Conservation (phyloP, 805 yeast genomes). For the Helenozyma baotianmanensis region DNA sequence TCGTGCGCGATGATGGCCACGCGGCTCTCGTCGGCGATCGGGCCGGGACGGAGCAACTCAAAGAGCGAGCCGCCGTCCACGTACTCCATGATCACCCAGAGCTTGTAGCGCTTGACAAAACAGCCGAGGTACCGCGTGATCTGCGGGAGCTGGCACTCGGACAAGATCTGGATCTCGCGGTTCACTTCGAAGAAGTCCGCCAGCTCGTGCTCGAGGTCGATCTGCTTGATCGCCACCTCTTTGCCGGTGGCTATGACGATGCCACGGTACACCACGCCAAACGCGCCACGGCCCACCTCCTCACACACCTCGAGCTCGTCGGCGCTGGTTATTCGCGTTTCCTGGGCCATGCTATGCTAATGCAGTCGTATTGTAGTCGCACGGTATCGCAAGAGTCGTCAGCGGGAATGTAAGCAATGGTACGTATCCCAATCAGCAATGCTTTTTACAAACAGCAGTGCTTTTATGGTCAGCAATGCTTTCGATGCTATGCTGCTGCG, state of each 20-base stretch:
- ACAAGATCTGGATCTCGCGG: conserved; percentile 63
- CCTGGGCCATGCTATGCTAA: too few species aligned
- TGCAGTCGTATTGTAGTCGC: too few species aligned
- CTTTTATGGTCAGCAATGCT: too few species aligned
- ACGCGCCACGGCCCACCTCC: conserved; percentile 73
- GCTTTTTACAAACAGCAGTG: too few species aligned
- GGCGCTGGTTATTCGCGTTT: conserved; percentile 26
- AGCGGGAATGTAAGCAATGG: too few species aligned
- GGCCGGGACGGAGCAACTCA: conserved; percentile 57
- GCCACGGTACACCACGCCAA: conserved; percentile 72
- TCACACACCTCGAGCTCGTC: conserved; percentile 41
- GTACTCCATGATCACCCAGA: conserved; percentile 80
- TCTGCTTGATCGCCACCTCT: conserved; percentile 59
- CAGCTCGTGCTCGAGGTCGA: conserved; percentile 65
- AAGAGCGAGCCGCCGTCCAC: conserved; percentile 75
- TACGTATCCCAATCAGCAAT: too few species aligned
- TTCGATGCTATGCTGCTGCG: too few species aligned
- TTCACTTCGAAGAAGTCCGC: conserved; percentile 67
- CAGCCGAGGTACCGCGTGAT: conserved; percentile 70
- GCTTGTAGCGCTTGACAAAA: conserved; percentile 61
- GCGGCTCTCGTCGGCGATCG: conserved; percentile 47
- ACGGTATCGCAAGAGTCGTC: too few species aligned
- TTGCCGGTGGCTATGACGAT: conserved; percentile 37
- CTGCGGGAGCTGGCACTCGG: conserved; percentile 59
- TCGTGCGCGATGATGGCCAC: conserved; percentile 53